These are phyloP conservation scores for Teunomyces barrocoloradensis DNA, from an alignment of 805 yeast genomes.

Conservation along the genomic window DNA sequence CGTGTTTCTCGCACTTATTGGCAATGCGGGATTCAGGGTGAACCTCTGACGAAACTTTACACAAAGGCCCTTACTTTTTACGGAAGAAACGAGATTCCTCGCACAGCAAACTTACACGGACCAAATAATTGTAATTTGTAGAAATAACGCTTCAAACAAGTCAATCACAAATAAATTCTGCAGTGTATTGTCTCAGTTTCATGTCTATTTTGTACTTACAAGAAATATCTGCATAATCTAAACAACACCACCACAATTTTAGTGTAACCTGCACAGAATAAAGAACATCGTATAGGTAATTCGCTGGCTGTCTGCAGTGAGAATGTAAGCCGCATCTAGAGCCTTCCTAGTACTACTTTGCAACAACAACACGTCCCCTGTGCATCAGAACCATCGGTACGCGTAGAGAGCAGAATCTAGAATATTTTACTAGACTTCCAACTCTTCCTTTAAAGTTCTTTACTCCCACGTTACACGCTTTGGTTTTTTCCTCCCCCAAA, in stretches of 20 bases:
- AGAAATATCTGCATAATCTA: neutral
- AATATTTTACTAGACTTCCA: neutral
- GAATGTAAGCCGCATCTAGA: constrained; percentile 3
- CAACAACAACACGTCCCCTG: neutral
- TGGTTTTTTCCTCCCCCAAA: neutral
- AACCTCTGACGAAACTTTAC: neutral
- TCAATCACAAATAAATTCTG: neutral
- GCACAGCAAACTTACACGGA: neutral
- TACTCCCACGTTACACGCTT: neutral
- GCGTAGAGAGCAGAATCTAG: neutral
- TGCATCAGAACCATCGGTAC: neutral
- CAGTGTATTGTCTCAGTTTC: neutral
- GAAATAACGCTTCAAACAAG: neutral
- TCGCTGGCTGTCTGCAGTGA: constrained; percentile 3
- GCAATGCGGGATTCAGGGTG: neutral
- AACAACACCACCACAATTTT: neutral
- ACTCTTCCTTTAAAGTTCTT: neutral
- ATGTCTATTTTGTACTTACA: neutral
- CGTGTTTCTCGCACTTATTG: neutral
- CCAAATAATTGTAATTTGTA: neutral
- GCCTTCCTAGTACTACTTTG: neutral
- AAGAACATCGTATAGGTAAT: neutral
- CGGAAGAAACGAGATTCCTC: neutral
- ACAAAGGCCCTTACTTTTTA: neutral
- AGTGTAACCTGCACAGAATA: neutral